Conservation (phyloP, 179 eudicot species). For the Silene vulgaris region DNA sequence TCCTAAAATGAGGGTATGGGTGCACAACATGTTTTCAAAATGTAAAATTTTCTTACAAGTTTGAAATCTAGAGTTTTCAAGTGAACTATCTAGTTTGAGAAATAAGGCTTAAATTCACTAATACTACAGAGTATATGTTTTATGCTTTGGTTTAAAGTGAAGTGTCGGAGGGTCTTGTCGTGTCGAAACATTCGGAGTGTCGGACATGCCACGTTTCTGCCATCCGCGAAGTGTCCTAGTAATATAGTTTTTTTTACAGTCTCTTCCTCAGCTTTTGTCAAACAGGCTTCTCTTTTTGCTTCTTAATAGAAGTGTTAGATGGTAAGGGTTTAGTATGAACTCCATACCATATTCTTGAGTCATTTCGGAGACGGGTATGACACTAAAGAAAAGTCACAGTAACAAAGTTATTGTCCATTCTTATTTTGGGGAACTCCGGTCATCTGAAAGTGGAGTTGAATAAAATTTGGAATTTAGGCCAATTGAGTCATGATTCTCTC, state of each 20-base stretch:
- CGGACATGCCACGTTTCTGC: neutral
- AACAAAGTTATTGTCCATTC: neutral
- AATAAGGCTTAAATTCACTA: neutral
- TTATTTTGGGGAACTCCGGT: neutral
- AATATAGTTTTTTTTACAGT: neutral
- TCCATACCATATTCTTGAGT: neutral
- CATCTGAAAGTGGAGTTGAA: neutral
- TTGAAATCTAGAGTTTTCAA: neutral
- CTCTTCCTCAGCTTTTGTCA: neutral
- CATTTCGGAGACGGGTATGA: neutral
- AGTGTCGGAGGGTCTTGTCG: neutral
- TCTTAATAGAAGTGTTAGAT: neutral
- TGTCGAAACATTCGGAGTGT: neutral
- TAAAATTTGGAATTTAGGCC: neutral
- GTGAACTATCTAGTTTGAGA: neutral
- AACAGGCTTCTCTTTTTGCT: neutral
- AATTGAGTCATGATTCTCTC: constrained; percentile 8
- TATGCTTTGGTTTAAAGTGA: neutral
- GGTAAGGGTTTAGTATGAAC: neutral
- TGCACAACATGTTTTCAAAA: neutral
- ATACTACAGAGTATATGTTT: no score
- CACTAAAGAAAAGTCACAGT: neutral
- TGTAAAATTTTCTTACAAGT: neutral
- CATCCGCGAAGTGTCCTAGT: neutral
- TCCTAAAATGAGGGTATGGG: neutral